Evolutionary conservation across 2,329 filamentous ascomycete species (phyloP), one percentile per base, ranked within the genome.

Genomic region (Dactylellina leptospora): DNA sequence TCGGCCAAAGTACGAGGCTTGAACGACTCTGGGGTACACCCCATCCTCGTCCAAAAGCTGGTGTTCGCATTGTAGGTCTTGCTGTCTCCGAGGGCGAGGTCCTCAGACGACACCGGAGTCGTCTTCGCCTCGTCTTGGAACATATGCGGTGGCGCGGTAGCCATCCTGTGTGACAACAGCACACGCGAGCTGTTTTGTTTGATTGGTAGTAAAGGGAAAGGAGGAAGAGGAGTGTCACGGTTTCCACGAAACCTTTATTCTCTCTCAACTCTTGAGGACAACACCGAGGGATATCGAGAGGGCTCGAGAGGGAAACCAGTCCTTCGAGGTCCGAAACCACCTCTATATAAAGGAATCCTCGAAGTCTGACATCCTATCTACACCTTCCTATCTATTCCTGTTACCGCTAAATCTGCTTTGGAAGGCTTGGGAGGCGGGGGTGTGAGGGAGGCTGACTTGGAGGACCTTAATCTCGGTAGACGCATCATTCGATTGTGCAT

Each of bases 21-120:
- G 78, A 81, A 81, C 3, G 80, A 81, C 54, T 80, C 78, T 8
- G 77, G 72, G 5, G 79, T 81, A 70, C 75, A 77, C n/a, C 80
- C 80, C 77, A 79, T 79, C 18, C 79, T 76, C 2, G 80, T 81
- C 79, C 78, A 80, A 73, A 81, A 78, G 27, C 76, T 60, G 6
- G 77, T 60, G 40, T 74, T 77, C 36, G 42, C 25, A 61, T 80
- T 77, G 6, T 74, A 64, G 4, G 48, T 10, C 33, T 36, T 40
- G 48, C 28, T 40, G 16, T 61, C 44, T n/a, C 20, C 44, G 42
- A 60, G 3, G 16, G 8, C 56, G 3, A 50, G 3, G 2, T 71
- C 58, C 5, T 44, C 25, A 3, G 58, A 55, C 9, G 38, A 27
- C 4, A 40, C n/a, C n/a, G 48, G 18, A n/a, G 47, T 51, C 33